Evolutionary conservation across 345 rosid genomes (phyloP).

Genomic region (Lumnitzera racemosa): DNA sequence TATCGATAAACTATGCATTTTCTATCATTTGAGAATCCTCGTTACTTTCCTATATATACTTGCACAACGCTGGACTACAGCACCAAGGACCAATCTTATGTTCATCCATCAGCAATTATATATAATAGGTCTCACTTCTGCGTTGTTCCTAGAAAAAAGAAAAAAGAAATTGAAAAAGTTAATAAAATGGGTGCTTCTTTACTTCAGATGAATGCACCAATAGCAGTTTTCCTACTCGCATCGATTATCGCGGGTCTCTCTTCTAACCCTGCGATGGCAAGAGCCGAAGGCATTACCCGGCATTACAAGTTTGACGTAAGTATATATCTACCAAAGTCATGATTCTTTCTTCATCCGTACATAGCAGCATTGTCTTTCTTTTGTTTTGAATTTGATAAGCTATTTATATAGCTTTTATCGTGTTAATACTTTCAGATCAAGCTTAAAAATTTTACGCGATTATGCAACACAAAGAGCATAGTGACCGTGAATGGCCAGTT

Average conservation of each 20-base stretch:
- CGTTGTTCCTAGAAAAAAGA: neutral
- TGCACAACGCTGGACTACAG: neutral
- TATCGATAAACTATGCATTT: constrained; percentile 14
- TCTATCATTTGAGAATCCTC: neutral
- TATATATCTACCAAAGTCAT: neutral
- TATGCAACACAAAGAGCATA: constrained; percentile 50
- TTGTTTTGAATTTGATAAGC: too few relatives aligned
- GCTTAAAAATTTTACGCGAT: constrained; percentile 35
- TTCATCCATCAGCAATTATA: neutral
- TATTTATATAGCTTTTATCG: neutral
- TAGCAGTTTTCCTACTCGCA: constrained; percentile 17
- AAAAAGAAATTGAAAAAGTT: too few relatives aligned
- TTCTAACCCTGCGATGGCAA: constrained; percentile 26
- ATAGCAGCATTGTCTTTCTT: neutral
- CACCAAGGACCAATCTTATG: too few relatives aligned
- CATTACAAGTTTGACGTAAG: constrained; percentile 71
- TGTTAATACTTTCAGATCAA: constrained; percentile 20
- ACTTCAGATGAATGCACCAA: neutral
- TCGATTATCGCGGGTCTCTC: constrained; percentile 16
- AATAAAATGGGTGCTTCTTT: constrained; percentile 1
- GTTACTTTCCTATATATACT: constrained; percentile 9
- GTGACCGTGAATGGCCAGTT: constrained; percentile 50
- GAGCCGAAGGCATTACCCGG: constrained; percentile 47
- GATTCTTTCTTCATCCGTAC: neutral
- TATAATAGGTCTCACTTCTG: neutral